Evolutionary conservation across 179 eudicot genomes (phyloP).

Genomic region (Silene vulgaris): DNA sequence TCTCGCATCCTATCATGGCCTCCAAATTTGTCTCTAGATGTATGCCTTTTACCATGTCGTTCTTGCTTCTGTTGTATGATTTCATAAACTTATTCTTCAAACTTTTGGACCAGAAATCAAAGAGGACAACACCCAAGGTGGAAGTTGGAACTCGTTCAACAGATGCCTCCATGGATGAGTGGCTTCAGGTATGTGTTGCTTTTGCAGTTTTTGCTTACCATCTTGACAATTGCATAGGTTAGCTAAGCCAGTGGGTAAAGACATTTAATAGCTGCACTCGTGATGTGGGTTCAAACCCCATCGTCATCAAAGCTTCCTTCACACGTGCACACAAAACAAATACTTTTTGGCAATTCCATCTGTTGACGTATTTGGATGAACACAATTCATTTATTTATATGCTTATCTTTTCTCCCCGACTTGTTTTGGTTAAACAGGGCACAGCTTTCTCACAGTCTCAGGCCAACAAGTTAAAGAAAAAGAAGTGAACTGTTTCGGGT

Average conservation of each 20-base stretch:
- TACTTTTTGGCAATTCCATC: not conserved
- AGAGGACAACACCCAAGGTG: conserved; percentile 68
- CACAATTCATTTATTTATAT: not conserved
- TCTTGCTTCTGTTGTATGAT: not conserved
- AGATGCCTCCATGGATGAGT: conserved; percentile 79
- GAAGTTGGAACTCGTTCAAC: conserved; percentile 88
- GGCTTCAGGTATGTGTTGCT: conserved; percentile 62
- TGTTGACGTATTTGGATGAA: not conserved
- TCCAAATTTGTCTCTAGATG: not conserved
- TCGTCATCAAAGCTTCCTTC: too few species aligned
- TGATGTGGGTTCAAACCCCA: too few species aligned
- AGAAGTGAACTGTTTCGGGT: conserved; percentile 44
- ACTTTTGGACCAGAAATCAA: conserved; percentile 51
- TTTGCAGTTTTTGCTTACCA: not conserved
- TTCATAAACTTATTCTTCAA: not conserved
- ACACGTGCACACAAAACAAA: too few species aligned
- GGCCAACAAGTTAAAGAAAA: conserved; percentile 67
- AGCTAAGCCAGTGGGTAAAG: too few species aligned
- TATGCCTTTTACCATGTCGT: not conserved
- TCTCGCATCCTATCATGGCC: too few species aligned
- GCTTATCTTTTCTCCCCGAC: not conserved
- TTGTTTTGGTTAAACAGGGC: conserved; percentile 42
- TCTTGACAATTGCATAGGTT: not conserved
- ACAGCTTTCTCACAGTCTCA: conserved; percentile 67
- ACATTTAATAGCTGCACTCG: too few species aligned